Evolutionary conservation across 164 flowering plant species (phyloP).

Genomic region (Chimonanthus salicifolius): DNA sequence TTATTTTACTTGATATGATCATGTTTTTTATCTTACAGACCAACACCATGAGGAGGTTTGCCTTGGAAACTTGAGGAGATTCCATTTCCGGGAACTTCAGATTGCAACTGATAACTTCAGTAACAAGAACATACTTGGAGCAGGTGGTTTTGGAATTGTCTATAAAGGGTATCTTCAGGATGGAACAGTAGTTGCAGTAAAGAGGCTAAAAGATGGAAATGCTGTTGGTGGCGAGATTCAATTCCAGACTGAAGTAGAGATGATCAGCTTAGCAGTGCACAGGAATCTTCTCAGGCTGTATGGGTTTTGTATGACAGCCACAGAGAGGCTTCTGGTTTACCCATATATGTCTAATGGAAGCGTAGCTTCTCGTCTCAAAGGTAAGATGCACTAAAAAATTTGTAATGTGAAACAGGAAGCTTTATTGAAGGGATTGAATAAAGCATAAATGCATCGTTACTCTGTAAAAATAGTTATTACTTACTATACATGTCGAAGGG

Average conservation of each 20-base stretch:
- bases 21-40: slow-evolving; percentile 24
- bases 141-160: slow-evolving; percentile 76
- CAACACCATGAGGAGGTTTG: slow-evolving; percentile 51
- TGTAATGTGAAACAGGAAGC: not conserved
- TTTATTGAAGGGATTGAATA: not conserved
- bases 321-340: slow-evolving; percentile 67
- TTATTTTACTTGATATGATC: not conserved
- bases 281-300: slow-evolving; percentile 63
- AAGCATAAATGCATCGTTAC: not conserved
- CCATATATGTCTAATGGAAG: slow-evolving; percentile 87
- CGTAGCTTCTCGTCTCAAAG: slow-evolving; percentile 76
- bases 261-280: slow-evolving; percentile 82
- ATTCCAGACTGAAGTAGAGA: slow-evolving; percentile 80
- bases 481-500: not conserved
- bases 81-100: slow-evolving; percentile 68
- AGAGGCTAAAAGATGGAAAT: slow-evolving; percentile 74
- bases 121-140: slow-evolving; percentile 64
- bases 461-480: not conserved
- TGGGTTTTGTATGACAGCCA: slow-evolving; percentile 64
- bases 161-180: slow-evolving; percentile 67
- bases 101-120: slow-evolving; percentile 63
- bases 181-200: slow-evolving; percentile 73
- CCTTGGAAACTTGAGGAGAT: slow-evolving; percentile 69
- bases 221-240: slow-evolving; percentile 68
- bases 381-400: slow-evolving; percentile 19